Percentiles rank a stretch among this genome's conserved stretches.
phyloP scores from a whole-genome alignment of 2,329 filamentous ascomycete genomes.

The Aureobasidium sp. region DNA sequence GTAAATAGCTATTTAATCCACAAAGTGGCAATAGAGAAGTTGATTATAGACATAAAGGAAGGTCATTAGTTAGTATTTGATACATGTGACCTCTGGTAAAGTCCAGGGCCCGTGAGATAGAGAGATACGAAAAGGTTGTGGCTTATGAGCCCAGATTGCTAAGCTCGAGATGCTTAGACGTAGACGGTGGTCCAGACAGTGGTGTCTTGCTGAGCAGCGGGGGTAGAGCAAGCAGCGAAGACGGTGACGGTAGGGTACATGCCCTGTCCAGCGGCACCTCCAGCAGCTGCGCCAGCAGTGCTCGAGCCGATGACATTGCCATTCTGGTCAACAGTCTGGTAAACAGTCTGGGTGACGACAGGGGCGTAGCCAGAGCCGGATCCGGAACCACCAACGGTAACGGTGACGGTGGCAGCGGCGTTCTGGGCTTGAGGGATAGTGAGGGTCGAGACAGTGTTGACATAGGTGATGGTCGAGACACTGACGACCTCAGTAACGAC shows the following conservation, averaged over 20 bases:
- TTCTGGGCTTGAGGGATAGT: neutral
- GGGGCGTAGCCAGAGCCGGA: neutral
- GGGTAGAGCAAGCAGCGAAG: slow-evolving; percentile 23
- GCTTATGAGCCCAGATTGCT: neutral
- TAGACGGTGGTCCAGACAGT: neutral
- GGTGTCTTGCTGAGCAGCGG: neutral
- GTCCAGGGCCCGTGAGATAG: neutral
- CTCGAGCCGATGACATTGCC: neutral
- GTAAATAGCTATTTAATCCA: neutral
- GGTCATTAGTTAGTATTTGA: neutral
- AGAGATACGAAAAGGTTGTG: neutral
- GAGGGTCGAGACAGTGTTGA: neutral
- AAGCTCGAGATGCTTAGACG: neutral
- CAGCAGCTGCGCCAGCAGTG: neutral
- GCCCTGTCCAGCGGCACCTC: neutral
- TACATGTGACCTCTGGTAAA: neutral
- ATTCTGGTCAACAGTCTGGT: neutral
- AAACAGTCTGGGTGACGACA: neutral
- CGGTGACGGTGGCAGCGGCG: neutral
- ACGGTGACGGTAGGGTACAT: slow-evolving; percentile 11
- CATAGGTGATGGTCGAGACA: neutral
- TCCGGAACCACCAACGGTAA: neutral
- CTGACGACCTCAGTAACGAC: neutral
- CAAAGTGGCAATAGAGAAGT: neutral
- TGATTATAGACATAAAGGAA: neutral